Base-by-base conservation (phyloP, 441 rosid species). In the Gossypium schwendimanii region DNA sequence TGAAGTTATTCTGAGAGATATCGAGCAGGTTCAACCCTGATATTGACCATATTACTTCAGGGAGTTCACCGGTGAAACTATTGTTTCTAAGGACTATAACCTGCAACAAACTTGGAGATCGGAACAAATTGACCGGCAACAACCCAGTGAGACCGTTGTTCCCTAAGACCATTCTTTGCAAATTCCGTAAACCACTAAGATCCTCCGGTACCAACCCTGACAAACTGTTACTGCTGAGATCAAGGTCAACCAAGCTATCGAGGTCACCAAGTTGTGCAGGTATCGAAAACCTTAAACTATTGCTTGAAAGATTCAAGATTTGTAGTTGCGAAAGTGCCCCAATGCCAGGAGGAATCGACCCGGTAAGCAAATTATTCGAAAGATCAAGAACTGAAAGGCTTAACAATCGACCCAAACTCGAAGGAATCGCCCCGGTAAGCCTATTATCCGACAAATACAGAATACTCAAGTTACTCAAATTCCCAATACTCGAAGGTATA, bases 191-290 rank as follows among this genome's bases (percentile, higher is more conserved):
- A 33, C 86, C 87, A 60, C 84, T 72, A 72, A 91, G 75, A 18
- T 92, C 91, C 11, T 18, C 76, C n/a, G 97, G 93, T 78, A 93
- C 73, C 45, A 88, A 82, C 28, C 99, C 96, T 54, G 91, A 83
- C 75, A 95, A 79, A 1, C 81, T 76, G 78, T 93, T 95, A 78
- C 79, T 77, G 84, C 96, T 89, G 73, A 95, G 91, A 88, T 95
- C 99, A 81, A 93, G 89, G 74, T 81, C 85, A 75, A 84, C 84
- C 74, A 95, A 86, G 75, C 71, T 80, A 49, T 69, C 59, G 17
- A 92, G 94, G 69, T 83, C 74, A 2, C 94, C 90, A 1, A 95
- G 84, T 81, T 87, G 81, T 23, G 88, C 72, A 62, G 98, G 97
- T 72, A 91, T 74, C 2, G 87, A 66, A 75, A 90, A 85, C 0